Percentiles rank a stretch among this genome's conserved stretches.
Conservation (phyloP, 2,329 filamentous ascomycete species). For the Pleurostoma richardsiae region DNA sequence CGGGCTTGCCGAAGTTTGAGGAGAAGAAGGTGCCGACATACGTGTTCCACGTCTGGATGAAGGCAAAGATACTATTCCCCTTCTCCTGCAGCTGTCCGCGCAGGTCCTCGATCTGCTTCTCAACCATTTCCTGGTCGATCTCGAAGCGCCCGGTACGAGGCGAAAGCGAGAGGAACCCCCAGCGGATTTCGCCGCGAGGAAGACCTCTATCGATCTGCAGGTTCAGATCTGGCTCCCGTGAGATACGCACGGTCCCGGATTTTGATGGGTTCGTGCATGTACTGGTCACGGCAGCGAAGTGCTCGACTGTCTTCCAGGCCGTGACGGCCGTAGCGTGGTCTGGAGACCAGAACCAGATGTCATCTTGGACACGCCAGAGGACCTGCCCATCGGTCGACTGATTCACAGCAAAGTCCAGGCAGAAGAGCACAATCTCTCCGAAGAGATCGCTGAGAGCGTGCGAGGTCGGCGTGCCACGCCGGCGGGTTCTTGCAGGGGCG, state of each 20-base stretch:
- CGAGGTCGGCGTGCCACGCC: slow-evolving; percentile 50
- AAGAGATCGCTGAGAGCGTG: slow-evolving; percentile 51
- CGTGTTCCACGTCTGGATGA: slow-evolving; percentile 56
- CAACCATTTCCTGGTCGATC: slow-evolving; percentile 50
- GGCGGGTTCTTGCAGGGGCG: slow-evolving; percentile 33
- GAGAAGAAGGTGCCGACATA: slow-evolving; percentile 52
- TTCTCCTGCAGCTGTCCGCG: slow-evolving; percentile 46
- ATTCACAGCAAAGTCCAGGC: slow-evolving; percentile 58
- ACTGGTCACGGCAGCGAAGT: slow-evolving; percentile 46
- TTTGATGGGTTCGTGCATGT: slow-evolving; percentile 51
- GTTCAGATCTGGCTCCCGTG: neutral
- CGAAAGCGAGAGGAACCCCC: slow-evolving; percentile 54
- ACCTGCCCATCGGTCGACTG: slow-evolving; percentile 42
- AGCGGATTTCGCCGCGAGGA: slow-evolving; percentile 48
- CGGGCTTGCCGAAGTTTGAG: slow-evolving; percentile 51
- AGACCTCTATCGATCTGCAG: slow-evolving; percentile 20
- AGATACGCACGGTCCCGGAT: slow-evolving; percentile 44
- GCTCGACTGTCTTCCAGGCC: slow-evolving; percentile 47
- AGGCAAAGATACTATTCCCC: slow-evolving; percentile 45
- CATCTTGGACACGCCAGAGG: slow-evolving; percentile 57
- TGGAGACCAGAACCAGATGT: slow-evolving; percentile 55
- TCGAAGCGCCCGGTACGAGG: slow-evolving; percentile 40
- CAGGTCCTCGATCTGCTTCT: slow-evolving; percentile 52
- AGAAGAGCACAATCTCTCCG: slow-evolving; percentile 55
- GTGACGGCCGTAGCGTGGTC: slow-evolving; percentile 37